These are phyloP conservation scores for Tetrapyrgos nigripes DNA, from an alignment of 1,284 basidiomycete genomes.

Conservation along the genomic window DNA sequence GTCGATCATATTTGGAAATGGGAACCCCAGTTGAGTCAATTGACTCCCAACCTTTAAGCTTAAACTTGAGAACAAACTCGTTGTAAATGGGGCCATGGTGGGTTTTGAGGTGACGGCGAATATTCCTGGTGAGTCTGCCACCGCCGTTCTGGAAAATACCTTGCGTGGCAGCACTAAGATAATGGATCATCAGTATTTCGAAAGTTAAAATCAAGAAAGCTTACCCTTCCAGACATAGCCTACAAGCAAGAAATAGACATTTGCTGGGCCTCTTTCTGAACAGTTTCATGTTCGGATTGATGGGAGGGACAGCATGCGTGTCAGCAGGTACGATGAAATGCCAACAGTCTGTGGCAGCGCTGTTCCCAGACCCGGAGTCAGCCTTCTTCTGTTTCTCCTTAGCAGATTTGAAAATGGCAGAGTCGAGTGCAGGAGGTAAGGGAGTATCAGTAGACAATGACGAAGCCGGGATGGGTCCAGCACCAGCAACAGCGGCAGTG, in stretches of 20 bases:
- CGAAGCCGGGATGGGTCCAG: neutral
- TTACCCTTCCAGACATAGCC: constrained; percentile 13
- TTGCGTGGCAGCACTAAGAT: neutral
- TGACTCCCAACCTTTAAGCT: constrained; percentile 2
- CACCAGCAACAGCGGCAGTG: too few species aligned
- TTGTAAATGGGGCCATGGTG: constrained; percentile 5
- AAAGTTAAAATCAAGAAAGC: neutral
- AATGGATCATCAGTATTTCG: neutral
- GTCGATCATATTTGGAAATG: neutral
- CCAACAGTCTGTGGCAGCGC: constrained; percentile 15
- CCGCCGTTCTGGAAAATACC: constrained; percentile 7
- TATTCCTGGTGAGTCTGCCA: constrained; percentile 10
- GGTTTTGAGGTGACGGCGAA: constrained; percentile 8
- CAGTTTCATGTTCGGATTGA: neutral
- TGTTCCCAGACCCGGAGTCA: too few species aligned
- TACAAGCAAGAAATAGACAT: constrained; percentile 3
- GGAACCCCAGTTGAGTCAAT: neutral
- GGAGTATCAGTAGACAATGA: neutral
- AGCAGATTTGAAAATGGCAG: neutral
- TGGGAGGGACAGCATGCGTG: neutral
- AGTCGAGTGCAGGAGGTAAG: neutral
- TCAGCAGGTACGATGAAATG: constrained; percentile 6
- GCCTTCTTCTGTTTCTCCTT: neutral
- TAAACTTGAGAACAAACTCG: neutral
- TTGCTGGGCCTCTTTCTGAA: neutral